Evolutionary conservation across 768 basidiomycete species (phyloP).

Genomic region (Russula sp.): DNA sequence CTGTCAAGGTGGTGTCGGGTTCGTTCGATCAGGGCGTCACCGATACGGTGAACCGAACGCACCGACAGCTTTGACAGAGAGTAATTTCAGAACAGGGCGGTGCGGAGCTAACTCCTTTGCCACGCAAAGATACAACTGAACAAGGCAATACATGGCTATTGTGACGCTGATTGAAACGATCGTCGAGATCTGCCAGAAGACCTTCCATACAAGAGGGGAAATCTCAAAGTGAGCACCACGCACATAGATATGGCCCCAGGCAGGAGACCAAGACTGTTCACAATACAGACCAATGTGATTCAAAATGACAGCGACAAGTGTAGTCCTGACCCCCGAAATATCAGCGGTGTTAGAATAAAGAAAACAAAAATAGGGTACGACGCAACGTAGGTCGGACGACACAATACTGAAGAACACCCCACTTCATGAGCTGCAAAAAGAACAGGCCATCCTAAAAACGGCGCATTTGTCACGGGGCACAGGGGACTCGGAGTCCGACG

Average conservation of each 20-base stretch:
- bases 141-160: constrained; percentile 70
- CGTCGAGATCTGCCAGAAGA: constrained; percentile 41
- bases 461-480: constrained; percentile 4
- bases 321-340: constrained; percentile 36
- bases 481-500: background rate
- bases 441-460: constrained; percentile 51
- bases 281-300: constrained; percentile 67
- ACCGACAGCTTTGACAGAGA: constrained; percentile 72
- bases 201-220: background rate
- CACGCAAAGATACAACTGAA: constrained; percentile 64
- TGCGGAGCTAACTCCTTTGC: constrained; percentile 48
- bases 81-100: constrained; percentile 59
- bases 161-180: constrained; percentile 67
- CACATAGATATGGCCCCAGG: constrained; percentile 67
- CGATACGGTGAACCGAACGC: constrained; percentile 22
- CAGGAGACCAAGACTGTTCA: constrained; percentile 60
- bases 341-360: background rate
- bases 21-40: background rate
- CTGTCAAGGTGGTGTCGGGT: constrained; percentile 28
- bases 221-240: constrained; percentile 21
- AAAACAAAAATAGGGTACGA: background rate
- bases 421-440: constrained; percentile 70
- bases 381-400: constrained; percentile 53
- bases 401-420: constrained; percentile 70
- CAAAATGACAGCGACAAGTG: constrained; percentile 54